These are phyloP conservation scores for Patellifolia procumbens DNA, from an alignment of 179 eudicot genomes.

Conservation along the genomic window DNA sequence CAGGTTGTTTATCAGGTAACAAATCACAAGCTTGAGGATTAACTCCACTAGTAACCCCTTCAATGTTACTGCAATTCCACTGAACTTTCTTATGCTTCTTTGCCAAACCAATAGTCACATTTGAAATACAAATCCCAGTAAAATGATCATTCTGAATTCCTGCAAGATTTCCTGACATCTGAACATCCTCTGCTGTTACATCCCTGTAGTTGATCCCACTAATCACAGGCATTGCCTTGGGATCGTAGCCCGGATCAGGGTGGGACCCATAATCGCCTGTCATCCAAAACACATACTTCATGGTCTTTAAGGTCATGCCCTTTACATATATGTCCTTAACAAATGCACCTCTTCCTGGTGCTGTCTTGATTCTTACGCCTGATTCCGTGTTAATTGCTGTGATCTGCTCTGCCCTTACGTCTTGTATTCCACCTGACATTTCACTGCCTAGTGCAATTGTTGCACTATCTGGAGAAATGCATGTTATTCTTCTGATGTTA, in stretches of 20 bases:
- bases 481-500: slow-evolving; percentile 56
- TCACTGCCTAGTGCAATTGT: slow-evolving; percentile 86
- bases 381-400: slow-evolving; percentile 74
- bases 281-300: slow-evolving; percentile 88
- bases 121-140: slow-evolving; percentile 69
- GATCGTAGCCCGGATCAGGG: slow-evolving; percentile 57
- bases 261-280: slow-evolving; percentile 76
- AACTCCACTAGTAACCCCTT: slow-evolving; percentile 57
- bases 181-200: slow-evolving; percentile 59
- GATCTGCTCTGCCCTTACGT: slow-evolving; percentile 64
- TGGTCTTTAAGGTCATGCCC: slow-evolving; percentile 56
- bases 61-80: slow-evolving; percentile 65
- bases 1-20: slow-evolving; percentile 52
- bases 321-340: slow-evolving; percentile 68
- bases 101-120: slow-evolving; percentile 55
- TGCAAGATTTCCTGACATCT: slow-evolving; percentile 59
- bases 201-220: slow-evolving; percentile 55
- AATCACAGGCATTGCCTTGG: slow-evolving; percentile 60
- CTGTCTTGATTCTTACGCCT: slow-evolving; percentile 74
- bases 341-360: slow-evolving; percentile 65
- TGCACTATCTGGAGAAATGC: slow-evolving; percentile 82
- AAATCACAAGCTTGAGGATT: slow-evolving; percentile 55
- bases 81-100: slow-evolving; percentile 56
- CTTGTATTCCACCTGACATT: slow-evolving; percentile 83
- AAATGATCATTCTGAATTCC: slow-evolving; percentile 65